Evolutionary conservation across 2,329 filamentous ascomycete genomes (phyloP), one percentile per base, ranked within the genome.

Genomic region (Monilinia laxa): DNA sequence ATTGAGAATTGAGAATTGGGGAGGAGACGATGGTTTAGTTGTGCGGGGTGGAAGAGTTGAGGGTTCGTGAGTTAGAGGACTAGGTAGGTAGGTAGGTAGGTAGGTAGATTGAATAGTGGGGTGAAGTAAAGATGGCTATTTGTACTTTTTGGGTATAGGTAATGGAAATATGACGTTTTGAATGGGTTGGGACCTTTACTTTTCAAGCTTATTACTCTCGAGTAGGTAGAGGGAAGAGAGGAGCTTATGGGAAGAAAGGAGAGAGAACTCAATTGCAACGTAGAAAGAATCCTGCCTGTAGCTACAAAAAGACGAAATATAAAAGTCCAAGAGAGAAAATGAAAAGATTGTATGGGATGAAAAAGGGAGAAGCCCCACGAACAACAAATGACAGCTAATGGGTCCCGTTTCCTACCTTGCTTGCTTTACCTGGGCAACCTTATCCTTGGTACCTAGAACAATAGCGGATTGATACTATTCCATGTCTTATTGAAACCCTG

Each of bases 381-480:
- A 62, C 55, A 65, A 38, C 55, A 60, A 65, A 54, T 65, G 64
- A 60, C 55, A 62, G 56, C 51, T 65, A 65, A 62, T 65, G 47
- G 64, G 16, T 40, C 47, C 54, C 40, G 28, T 38, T 42, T 40
- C 51, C 45, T 52, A 59, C 49, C 62, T 64, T 7, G 5, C 31
- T 35, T 35, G 31, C 31, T 35, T 35, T 35, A 9, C 31, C 5
- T 35, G 31, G 5, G 31, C 31, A 35, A 35, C 31, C 31, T 35
- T 35, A 35, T 35, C 4, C 31, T 35, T 35, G 5, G 31, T 9
- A 35, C 23, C 49, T 64, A 49, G 47, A 65, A 51, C 63, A 58
- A 59, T 64, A 40, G 62, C 40, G 63, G 63, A 65, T 58, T 65
- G 53, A 59, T 59, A 65, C 54, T 59, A 59, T 65, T 65, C 60